Evolutionary conservation across 2,329 filamentous ascomycete species (phyloP).

Genomic region (Fusarium sp.): DNA sequence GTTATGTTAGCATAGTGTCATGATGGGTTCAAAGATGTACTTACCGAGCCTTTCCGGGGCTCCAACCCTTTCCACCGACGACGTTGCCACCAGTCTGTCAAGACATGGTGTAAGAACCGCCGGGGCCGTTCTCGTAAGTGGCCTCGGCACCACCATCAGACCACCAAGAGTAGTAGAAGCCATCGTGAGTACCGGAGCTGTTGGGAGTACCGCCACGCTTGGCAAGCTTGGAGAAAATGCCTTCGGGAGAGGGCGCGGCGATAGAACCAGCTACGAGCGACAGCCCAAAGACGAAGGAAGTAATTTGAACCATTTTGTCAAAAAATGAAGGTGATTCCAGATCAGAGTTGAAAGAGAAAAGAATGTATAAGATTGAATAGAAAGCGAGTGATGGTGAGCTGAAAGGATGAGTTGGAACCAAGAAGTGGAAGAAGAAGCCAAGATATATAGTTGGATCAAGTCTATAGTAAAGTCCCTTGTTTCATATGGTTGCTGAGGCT

Average conservation of each 20-base stretch:
- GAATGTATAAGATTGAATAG: slow-evolving; percentile 23
- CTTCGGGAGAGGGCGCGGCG: slow-evolving; percentile 30
- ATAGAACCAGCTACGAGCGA: slow-evolving; percentile 40
- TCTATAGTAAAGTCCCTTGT: not conserved
- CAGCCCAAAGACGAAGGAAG: slow-evolving; percentile 43
- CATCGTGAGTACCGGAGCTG: slow-evolving; percentile 52
- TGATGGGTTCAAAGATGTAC: slow-evolving; percentile 41
- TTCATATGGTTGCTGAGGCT: slow-evolving; percentile 28
- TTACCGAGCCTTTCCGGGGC: slow-evolving; percentile 48
- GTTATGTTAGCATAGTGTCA: not conserved
- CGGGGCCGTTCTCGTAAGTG: slow-evolving; percentile 58
- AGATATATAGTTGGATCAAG: slow-evolving; percentile 1
- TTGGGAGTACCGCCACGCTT: slow-evolving; percentile 51
- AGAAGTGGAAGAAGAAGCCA: not conserved
- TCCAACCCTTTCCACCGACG: slow-evolving; percentile 46
- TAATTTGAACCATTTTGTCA: slow-evolving; percentile 41
- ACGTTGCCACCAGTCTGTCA: slow-evolving; percentile 54
- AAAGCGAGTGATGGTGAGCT: slow-evolving; percentile 25
- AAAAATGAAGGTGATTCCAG: slow-evolving; percentile 13
- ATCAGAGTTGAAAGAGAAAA: slow-evolving; percentile 14
- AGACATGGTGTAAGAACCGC: slow-evolving; percentile 56
- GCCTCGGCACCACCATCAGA: slow-evolving; percentile 58
- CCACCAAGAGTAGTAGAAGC: slow-evolving; percentile 62
- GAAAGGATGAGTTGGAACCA: not conserved
- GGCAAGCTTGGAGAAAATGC: slow-evolving; percentile 45